Conservation (phyloP, 495 filamentous ascomycete species). For the Trichoderma orchidacearum region DNA sequence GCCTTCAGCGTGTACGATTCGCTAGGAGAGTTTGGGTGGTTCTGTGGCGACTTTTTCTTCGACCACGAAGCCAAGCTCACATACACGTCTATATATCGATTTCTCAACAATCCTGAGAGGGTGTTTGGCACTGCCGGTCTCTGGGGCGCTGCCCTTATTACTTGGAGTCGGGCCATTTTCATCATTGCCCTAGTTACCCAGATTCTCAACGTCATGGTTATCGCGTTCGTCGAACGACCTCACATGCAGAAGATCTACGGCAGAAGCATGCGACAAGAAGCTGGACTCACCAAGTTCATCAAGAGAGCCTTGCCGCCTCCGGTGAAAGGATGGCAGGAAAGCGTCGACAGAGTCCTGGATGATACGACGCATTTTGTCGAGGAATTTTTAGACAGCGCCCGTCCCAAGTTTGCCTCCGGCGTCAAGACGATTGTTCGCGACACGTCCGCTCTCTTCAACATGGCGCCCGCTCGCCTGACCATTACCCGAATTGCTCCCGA, state of each 20-base stretch:
- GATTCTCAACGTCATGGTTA: conserved; percentile 70
- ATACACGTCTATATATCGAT: conserved; percentile 95
- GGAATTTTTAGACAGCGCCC: conserved; percentile 77
- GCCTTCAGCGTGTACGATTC: conserved; percentile 89
- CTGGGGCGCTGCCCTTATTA: conserved; percentile 90
- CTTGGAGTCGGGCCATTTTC: conserved; percentile 71
- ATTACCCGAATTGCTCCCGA: conserved; percentile 72
- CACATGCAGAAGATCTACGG: conserved; percentile 99
- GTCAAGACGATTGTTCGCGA: conserved; percentile 80
- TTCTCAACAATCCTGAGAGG: conserved; percentile 92
- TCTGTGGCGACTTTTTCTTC: conserved; percentile 97
- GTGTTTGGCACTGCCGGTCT: conserved; percentile 89
- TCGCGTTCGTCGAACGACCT: conserved; percentile 86
- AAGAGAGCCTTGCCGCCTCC: conserved; percentile 80
- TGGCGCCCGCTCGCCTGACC: conserved; percentile 78
- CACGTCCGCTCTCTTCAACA: conserved; percentile 74
- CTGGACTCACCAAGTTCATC: conserved; percentile 81
- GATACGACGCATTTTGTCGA: conserved; percentile 80
- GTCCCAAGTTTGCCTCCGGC: conserved; percentile 73
- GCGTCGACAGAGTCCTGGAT: conserved; percentile 74
- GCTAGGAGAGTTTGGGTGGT: conserved; percentile 97
- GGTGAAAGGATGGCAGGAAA: conserved; percentile 55
- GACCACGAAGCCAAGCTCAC: conserved; percentile 76
- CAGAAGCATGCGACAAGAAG: conserved; percentile 64
- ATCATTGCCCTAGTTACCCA: conserved; percentile 76